Percentiles rank a stretch among this genome's conserved stretches.
Evolutionary conservation across 163 green algal species (phyloP).

Genomic region (Scenedesmus sp.): DNA sequence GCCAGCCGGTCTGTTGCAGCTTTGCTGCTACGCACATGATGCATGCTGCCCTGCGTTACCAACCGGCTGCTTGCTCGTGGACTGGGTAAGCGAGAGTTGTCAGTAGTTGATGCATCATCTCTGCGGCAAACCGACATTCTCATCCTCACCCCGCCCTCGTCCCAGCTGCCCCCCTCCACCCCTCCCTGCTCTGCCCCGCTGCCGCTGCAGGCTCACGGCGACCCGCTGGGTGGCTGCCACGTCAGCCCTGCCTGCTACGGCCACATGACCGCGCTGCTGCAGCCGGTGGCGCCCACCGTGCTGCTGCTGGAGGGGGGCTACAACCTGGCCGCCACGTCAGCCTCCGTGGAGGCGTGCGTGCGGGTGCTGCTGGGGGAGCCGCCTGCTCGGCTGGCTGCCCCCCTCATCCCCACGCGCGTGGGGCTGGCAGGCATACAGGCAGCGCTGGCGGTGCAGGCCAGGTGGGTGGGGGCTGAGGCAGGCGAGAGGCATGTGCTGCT

Average conservation of each 20-base stretch:
- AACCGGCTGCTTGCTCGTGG: too few species aligned
- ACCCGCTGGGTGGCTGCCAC: slow-evolving; percentile 84
- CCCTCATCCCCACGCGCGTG: slow-evolving; percentile 19
- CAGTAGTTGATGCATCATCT: too few species aligned
- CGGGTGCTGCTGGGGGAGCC: slow-evolving; percentile 82
- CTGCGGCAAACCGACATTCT: too few species aligned
- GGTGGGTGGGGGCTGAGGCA: slow-evolving; percentile 1
- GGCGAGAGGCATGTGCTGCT: neutral
- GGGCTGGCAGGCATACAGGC: slow-evolving; percentile 32
- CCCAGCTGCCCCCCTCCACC: neutral
- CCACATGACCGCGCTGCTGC: slow-evolving; percentile 82
- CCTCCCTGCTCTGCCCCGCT: too few species aligned
- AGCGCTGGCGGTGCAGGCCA: slow-evolving; percentile 35
- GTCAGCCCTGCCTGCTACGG: slow-evolving; percentile 81
- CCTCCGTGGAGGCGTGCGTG: slow-evolving; percentile 78
- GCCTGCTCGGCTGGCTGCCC: slow-evolving; percentile 59
- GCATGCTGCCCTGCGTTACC: too few species aligned
- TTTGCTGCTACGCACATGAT: too few species aligned
- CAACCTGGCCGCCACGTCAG: slow-evolving; percentile 79
- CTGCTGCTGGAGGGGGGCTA: slow-evolving; percentile 83
- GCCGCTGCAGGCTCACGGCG: slow-evolving; percentile 55
- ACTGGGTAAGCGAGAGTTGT: too few species aligned
- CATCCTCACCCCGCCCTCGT: too few species aligned
- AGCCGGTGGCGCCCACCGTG: slow-evolving; percentile 71
- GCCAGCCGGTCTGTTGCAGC: too few species aligned